Conservation (phyloP, 2,329 filamentous ascomycete genomes). For the Verticillium alfalfae region DNA sequence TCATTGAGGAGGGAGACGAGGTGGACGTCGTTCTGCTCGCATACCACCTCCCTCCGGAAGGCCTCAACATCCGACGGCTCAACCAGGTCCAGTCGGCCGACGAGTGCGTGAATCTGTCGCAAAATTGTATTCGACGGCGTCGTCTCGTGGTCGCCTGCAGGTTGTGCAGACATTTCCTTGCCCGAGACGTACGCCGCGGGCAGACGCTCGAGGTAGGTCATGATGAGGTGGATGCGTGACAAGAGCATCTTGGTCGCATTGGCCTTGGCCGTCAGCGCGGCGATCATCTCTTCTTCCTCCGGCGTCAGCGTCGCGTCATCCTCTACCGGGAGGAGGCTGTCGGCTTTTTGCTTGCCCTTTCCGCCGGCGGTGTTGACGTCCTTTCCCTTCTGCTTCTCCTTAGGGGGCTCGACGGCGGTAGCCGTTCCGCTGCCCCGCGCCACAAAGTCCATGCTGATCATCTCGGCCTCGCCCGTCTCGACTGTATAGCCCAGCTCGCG, state of each 20-base stretch:
- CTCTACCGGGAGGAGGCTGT: slow-evolving; percentile 13
- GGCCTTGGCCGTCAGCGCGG: slow-evolving; percentile 73
- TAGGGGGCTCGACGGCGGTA: slow-evolving; percentile 44
- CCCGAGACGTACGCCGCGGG: slow-evolving; percentile 59
- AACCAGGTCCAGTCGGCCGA: slow-evolving; percentile 77
- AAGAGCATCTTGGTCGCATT: slow-evolving; percentile 95
- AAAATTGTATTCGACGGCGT: slow-evolving; percentile 66
- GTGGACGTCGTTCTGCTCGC: slow-evolving; percentile 79
- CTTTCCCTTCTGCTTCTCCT: slow-evolving; percentile 12
- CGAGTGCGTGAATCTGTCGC: slow-evolving; percentile 80
- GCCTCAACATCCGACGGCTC: slow-evolving; percentile 62
- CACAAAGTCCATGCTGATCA: slow-evolving; percentile 95
- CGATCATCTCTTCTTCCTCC: slow-evolving; percentile 57
- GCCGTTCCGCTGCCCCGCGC: slow-evolving; percentile 80
- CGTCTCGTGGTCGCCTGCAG: slow-evolving; percentile 24
- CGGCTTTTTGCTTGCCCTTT: slow-evolving; percentile 21
- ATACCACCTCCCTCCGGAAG: slow-evolving; percentile 65
- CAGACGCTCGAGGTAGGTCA: slow-evolving; percentile 70
- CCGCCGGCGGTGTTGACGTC: slow-evolving; percentile 11
- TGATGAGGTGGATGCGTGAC: slow-evolving; percentile 65
- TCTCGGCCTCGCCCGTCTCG: slow-evolving; percentile 92
- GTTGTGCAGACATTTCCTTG: slow-evolving; percentile 22
- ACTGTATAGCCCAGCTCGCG: slow-evolving; percentile 79
- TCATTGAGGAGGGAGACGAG: slow-evolving; percentile 71
- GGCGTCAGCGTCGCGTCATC: slow-evolving; percentile 41